Percentiles rank a stretch among this genome's conserved stretches.
phyloP scores from a whole-genome alignment of 2,329 filamentous ascomycete species.

The Mycocentrospora acerina region DNA sequence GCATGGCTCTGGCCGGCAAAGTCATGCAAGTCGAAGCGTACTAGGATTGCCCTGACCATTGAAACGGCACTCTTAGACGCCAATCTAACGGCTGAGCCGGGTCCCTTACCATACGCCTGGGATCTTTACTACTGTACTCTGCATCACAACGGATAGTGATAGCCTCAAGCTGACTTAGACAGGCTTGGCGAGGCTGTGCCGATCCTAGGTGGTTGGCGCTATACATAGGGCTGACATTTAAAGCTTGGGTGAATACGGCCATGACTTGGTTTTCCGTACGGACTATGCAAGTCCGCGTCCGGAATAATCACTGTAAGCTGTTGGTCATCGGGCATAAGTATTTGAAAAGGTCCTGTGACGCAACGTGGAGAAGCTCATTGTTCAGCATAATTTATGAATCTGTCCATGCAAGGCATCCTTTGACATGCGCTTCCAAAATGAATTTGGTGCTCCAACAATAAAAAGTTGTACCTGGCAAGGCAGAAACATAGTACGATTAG shows the following conservation, averaged over 20 bases:
- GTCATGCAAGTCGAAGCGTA: conserved; percentile 10
- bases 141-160: conserved; percentile 6
- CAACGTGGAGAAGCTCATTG: too few relatives aligned
- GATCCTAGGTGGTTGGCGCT: conserved; percentile 10
- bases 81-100: too few relatives aligned
- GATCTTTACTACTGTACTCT: too few relatives aligned
- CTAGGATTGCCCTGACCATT: conserved; percentile 15
- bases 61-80: conserved; percentile 9
- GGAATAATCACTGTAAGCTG: too few relatives aligned
- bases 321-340: too few relatives aligned
- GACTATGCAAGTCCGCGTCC: conserved; percentile 5
- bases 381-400: too few relatives aligned
- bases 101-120: too few relatives aligned
- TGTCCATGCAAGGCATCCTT: too few relatives aligned
- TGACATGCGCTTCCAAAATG: not conserved
- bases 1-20: conserved; percentile 13
- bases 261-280: conserved; percentile 8
- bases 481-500: too few relatives aligned
- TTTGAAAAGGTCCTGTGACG: conserved; percentile 7
- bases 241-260: conserved; percentile 8
- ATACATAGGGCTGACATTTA: conserved; percentile 24
- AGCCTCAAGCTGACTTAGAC: conserved; percentile 15
- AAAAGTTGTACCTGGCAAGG: too few relatives aligned
- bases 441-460: not conserved
- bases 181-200: conserved; percentile 21